Evolutionary conservation across 129 eudicot species (phyloP).

Genomic region (Helichrysum umbraculigerum): DNA sequence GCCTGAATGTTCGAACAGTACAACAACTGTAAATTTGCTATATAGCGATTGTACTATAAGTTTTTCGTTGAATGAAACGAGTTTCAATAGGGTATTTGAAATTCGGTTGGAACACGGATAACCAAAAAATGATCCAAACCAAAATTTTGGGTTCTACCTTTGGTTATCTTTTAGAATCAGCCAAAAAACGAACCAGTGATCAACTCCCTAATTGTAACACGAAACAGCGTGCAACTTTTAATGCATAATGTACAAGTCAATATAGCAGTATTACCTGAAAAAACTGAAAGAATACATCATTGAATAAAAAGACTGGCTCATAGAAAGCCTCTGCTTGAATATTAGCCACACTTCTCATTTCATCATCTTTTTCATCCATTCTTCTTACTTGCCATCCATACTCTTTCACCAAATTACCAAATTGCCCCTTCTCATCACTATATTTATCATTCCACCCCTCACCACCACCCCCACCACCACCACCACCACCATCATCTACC

Average conservation of each 20-base stretch:
- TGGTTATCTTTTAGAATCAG: too few species aligned
- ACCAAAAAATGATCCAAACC: too few species aligned
- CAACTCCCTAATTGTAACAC: not conserved
- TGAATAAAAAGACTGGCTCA: slow-evolving; percentile 61
- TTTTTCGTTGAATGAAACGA: too few species aligned
- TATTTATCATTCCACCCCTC: slow-evolving; percentile 20
- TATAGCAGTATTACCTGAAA: slow-evolving; percentile 46
- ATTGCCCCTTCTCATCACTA: slow-evolving; percentile 34
- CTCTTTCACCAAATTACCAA: slow-evolving; percentile 55
- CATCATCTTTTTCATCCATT: slow-evolving; percentile 68
- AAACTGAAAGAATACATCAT: slow-evolving; percentile 74
- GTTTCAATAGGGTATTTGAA: too few species aligned
- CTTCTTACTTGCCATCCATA: slow-evolving; percentile 89
- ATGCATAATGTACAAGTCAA: slow-evolving; percentile 11
- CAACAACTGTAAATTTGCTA: not conserved
- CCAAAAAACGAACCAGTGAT: too few species aligned
- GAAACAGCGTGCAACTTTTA: not conserved
- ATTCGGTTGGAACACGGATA: too few species aligned
- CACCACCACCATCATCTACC: slow-evolving; percentile 25
- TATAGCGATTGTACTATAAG: too few species aligned
- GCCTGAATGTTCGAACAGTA: slow-evolving; percentile 52
- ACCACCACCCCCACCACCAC: slow-evolving; percentile 16
- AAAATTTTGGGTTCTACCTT: too few species aligned
- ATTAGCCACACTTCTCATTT: slow-evolving; percentile 75
- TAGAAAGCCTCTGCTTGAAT: slow-evolving; percentile 94